A percentile compares a stretch with the other conserved stretches of the same genome.
phyloP scores from a whole-genome alignment of 129 eudicot species.

The Rutidosis leptorrhynchoides region DNA sequence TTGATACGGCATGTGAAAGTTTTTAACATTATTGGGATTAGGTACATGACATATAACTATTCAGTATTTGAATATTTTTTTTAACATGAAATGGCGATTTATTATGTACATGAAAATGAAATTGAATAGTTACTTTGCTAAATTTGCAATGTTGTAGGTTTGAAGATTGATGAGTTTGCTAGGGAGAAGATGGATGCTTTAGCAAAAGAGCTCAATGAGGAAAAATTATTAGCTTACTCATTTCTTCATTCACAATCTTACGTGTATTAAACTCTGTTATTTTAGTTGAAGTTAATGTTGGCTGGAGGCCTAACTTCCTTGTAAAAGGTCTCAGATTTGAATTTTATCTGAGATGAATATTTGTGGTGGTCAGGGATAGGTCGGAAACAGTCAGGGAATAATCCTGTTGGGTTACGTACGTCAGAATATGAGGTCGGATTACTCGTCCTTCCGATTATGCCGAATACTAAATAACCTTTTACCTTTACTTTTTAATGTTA shows the following conservation, averaged over 20 bases:
- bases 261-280: constrained; percentile 8
- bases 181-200: constrained; percentile 70
- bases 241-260: constrained; percentile 40
- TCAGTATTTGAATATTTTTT: neutral
- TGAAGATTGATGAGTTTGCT: constrained; percentile 63
- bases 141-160: constrained; percentile 45
- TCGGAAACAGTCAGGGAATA: no score
- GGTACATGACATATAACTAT: neutral
- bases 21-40: neutral
- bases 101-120: neutral
- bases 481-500: no score
- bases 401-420: no score
- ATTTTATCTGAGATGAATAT: no score
- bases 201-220: constrained; percentile 66
- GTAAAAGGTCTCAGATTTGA: no score
- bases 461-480: no score
- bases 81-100: neutral
- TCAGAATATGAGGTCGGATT: no score
- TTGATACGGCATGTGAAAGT: neutral
- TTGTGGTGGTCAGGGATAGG: no score
- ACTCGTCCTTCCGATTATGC: no score
- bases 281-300: constrained; percentile 15
- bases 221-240: constrained; percentile 70
- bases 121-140: constrained; percentile 6
- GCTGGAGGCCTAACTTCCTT: no score